Base-by-base conservation (phyloP, 1,139 yeast genomes). In the Blastobotrys raffinosifermentans region DNA sequence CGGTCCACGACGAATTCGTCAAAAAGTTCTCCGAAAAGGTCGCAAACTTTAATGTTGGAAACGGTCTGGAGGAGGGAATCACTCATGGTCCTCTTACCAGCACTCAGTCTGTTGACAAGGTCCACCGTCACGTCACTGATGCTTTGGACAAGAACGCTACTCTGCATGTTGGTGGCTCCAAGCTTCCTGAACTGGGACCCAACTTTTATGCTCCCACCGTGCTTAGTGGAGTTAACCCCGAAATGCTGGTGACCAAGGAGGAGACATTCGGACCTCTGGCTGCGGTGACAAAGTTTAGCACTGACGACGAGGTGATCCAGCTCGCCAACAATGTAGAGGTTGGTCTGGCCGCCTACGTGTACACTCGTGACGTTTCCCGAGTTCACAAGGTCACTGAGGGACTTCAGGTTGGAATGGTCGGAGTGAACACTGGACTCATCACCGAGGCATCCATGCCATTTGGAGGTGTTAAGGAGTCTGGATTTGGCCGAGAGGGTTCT, bases 221-320 rank as follows among this genome's bases (percentile, higher is more conserved):
- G 7, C 58, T 87, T 41, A 67, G 75, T 9, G 72, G 77, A 45
- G 87, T 83, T 26, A 74, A 84, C 35, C 62, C 68, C 5, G 72
- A 72, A 27, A 83, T 86, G 72, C 55, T 61, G 40, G 81, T 86
- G 18, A 67, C 77, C 41, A 54, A 64, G 21, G 93, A 85, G 51
- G 96, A 87, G 63, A 85, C 94, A 1, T 87, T 87, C 58, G 96
- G 96, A 9, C 96, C 96, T 4, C 68, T 87, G 32, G 93, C 91
- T 38, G 91, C 93, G 1, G 61, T 87, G 29, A 72, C 82, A 47
- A 57, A 55, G 50, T 66, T 86, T 58, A 65, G 68, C 11, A 61
- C 75, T 19, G 78, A 77, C 35, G 83, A 80, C 40, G 85, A 85
- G 54, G 96, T 78, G 9, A 60, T 87, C 25, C 61, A 60, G 20